Base-by-base conservation (phyloP, 768 basidiomycete species). In the Auricularia auricula-judae region DNA sequence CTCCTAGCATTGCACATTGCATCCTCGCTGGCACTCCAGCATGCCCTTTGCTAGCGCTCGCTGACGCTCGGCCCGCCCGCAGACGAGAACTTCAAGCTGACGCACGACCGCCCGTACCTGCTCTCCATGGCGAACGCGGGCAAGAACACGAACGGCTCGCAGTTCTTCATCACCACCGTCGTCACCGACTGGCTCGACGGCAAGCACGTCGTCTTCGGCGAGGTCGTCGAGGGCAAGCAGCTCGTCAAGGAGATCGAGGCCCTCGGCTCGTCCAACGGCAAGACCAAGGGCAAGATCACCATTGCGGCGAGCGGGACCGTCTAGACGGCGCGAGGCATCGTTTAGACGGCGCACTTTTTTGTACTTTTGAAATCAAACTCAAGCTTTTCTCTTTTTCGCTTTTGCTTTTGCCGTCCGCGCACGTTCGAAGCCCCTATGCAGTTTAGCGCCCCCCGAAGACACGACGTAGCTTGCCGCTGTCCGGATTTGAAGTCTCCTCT, bases 131-230 rank as follows among this genome's bases (percentile, higher is more conserved):
- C 91, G 29, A 93, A 94, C 71, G 82, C 86, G 4, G 88, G 87
- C 36, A 76, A 75, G 72, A 86, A 92, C 78, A 94, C 93, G 68
- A 95, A 95, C 71, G 92, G 89, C 14, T 81, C 84, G 18, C 88
- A 93, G 74, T 94, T 95, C 83, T 94, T 96, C 81, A 86, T 95
- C 79, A 92, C 89, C 67, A 94, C 91, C 47, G 86, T 85, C 64
- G 75, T 77, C 39, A 89, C 89, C 3, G 76, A 78, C 43, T 92
- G 89, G 90, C 84, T 94, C 65, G 89, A 94, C 72, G 87, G 86
- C 65, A 82, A 81, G 64, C 87, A 93, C 75, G 88, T 92, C 75
- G 92, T 95, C 60, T 94, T 96, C 71, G 93, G 93, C 85, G 69
- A 58, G 72, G 63, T 61, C 12, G 72, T 89, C 59, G 79, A 86